Conservation (phyloP, 495 filamentous ascomycete genomes). For the Parathielavia hyrcaniae region DNA sequence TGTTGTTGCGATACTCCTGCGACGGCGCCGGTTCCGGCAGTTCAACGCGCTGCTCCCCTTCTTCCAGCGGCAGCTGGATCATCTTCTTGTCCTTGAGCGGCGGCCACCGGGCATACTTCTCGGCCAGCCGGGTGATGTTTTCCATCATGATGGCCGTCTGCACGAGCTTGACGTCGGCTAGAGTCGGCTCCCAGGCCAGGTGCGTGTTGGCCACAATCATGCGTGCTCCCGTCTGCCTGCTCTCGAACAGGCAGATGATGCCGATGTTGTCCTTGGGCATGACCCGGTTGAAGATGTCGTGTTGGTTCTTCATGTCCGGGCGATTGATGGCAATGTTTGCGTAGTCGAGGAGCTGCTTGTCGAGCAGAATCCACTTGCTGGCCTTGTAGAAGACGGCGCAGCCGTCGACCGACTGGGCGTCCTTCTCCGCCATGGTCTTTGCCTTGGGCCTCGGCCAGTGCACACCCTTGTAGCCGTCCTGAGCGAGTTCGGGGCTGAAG, state of each 20-base stretch:
- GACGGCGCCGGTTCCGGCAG: slow-evolving; percentile 47
- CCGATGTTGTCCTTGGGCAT: slow-evolving; percentile 98
- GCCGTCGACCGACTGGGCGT: slow-evolving; percentile 81
- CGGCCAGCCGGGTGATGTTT: slow-evolving; percentile 71
- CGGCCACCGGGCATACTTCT: slow-evolving; percentile 71
- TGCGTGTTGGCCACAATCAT: slow-evolving; percentile 91
- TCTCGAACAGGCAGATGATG: slow-evolving; percentile 84
- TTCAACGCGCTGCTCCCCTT: slow-evolving; percentile 25
- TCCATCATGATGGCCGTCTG: slow-evolving; percentile 95
- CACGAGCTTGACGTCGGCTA: slow-evolving; percentile 87
- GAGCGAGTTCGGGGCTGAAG: slow-evolving; percentile 73
- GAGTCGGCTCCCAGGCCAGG: slow-evolving; percentile 86
- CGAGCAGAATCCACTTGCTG: slow-evolving; percentile 83
- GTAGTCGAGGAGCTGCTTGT: slow-evolving; percentile 90
- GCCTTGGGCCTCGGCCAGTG: slow-evolving; percentile 83
- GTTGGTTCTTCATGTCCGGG: slow-evolving; percentile 88
- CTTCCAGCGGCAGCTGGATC: slow-evolving; percentile 56
- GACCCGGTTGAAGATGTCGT: slow-evolving; percentile 94
- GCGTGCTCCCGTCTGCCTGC: slow-evolving; percentile 74
- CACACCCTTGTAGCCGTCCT: slow-evolving; percentile 84
- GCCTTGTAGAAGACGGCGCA: slow-evolving; percentile 95
- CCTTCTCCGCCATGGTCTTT: slow-evolving; percentile 83
- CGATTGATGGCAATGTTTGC: slow-evolving; percentile 85
- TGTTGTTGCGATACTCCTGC: slow-evolving; percentile 71
- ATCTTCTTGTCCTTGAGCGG: slow-evolving; percentile 72